Base-by-base conservation (phyloP, 2,329 filamentous ascomycete genomes). In the Colletotrichum tamarilloi region DNA sequence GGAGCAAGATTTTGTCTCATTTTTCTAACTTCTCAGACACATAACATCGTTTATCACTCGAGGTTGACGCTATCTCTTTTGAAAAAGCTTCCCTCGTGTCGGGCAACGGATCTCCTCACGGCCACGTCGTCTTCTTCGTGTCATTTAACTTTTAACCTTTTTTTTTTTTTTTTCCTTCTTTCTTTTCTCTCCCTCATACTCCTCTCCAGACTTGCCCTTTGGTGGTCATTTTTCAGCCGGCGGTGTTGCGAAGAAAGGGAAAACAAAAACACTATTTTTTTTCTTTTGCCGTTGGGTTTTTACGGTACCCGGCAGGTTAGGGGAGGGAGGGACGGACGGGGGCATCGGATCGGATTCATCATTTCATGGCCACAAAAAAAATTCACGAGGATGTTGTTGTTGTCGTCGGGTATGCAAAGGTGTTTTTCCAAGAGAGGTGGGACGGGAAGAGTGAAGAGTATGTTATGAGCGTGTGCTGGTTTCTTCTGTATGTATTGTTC, bases 41-140 rank as follows among this genome's bases (percentile, higher is more conserved):
- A 38, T 57, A 55, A 59, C 68, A 72, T 74, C 52, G 53, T 30
- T 30, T 49, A 60, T 42, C 28, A 67, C 53, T 28, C 38, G 59
- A 26, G 67, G 24, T 49, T 49, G 42, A 49, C 19, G 42, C 42
- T 49, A 49, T 49, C 42, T n/a, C 42, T 49, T 19, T n/a, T 42
- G 38, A 22, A 49, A n/a, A 49, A 24, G 56, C 22, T 22, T 62
- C 66, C 52, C 30, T 49, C 38, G 19, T 8, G 42, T 30, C 22
- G 60, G 60, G 60, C 58, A 52, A 8, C 14, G 30, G 30, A n/a
- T n/a, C 9, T 26, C 26, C 62, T 53, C 74, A 60, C 70, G 69
- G 62, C 76, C 63, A 75, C 75, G 76, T 72, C 64, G 74, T 74
- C 69, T 75, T 73, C 69, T 74, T 71, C 58, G 67, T 65, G 68